A percentile compares a stretch with the other conserved stretches of the same genome.
Conservation (phyloP, 805 yeast species). For the Starmerella floris region DNA sequence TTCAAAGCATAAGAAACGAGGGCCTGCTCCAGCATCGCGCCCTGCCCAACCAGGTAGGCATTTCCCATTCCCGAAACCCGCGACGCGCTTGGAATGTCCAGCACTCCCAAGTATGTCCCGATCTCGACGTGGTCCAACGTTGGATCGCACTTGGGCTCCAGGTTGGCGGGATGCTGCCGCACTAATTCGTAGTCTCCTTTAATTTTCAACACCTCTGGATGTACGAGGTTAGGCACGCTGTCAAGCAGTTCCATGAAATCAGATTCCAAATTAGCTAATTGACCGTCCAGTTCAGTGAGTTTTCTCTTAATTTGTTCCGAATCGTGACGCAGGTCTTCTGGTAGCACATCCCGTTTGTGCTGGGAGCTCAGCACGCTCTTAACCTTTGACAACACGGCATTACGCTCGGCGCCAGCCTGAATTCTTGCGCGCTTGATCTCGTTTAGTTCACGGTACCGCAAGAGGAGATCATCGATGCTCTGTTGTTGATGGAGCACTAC, state of each 20-base stretch:
- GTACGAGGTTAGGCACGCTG: conserved; percentile 26
- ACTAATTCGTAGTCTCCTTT: conserved; percentile 19
- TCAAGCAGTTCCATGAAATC: conserved; percentile 19
- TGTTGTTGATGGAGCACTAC: conserved; percentile 14
- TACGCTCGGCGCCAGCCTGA: conserved; percentile 18
- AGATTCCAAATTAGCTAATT: conserved; percentile 15
- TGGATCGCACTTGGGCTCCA: neutral
- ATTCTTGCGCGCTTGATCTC: conserved; percentile 11
- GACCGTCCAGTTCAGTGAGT: conserved; percentile 14
- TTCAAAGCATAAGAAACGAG: conserved; percentile 64
- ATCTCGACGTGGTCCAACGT: conserved; percentile 51
- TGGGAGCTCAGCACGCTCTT: conserved; percentile 8
- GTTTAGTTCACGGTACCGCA: conserved; percentile 18
- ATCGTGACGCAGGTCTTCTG: conserved; percentile 10
- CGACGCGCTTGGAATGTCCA: conserved; percentile 63
- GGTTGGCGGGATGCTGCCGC: neutral
- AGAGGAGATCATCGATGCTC: conserved; percentile 20
- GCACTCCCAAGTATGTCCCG: conserved; percentile 50
- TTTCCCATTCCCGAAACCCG: conserved; percentile 54
- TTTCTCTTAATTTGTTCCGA: conserved; percentile 5
- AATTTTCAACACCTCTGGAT: conserved; percentile 16
- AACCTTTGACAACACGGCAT: conserved; percentile 12
- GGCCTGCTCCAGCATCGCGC: conserved; percentile 83
- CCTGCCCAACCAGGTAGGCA: conserved; percentile 69
- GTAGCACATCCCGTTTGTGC: conserved; percentile 16